These are phyloP conservation scores for Tuber calosporum DNA, from an alignment of 495 filamentous ascomycete species.

Conservation along the genomic window DNA sequence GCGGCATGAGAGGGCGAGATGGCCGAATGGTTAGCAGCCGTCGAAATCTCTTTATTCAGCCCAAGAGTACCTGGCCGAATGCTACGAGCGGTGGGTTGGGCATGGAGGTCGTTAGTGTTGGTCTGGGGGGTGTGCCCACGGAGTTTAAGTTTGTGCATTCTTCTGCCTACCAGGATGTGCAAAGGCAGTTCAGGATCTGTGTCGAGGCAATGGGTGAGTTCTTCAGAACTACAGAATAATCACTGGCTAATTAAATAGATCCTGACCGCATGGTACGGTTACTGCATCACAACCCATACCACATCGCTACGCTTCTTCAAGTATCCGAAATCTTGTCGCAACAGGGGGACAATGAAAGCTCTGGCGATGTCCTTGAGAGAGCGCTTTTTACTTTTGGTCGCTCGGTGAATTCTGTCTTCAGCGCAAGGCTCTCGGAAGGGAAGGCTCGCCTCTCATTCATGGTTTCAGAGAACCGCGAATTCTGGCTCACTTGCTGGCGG, in stretches of 20 bases:
- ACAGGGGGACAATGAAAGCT: conserved; percentile 72
- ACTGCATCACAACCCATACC: conserved; percentile 71
- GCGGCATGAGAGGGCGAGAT: conserved; percentile 46
- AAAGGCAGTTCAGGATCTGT: conserved; percentile 65
- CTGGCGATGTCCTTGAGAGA: conserved; percentile 82
- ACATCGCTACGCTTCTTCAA: conserved; percentile 86
- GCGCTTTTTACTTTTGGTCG: conserved; percentile 90
- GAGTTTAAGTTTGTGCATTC: conserved; percentile 73
- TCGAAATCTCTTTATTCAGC: conserved; percentile 76
- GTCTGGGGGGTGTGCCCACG: conserved; percentile 46
- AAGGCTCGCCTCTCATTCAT: conserved; percentile 71
- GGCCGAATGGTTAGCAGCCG: conserved; percentile 63
- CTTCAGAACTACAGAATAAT: neutral
- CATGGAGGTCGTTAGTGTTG: conserved; percentile 59
- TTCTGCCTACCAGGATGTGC: conserved; percentile 64
- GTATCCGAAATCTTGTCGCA: conserved; percentile 87
- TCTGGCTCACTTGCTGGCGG: conserved; percentile 83
- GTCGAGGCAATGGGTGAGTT: conserved; percentile 53
- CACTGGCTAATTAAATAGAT: conserved; percentile 25
- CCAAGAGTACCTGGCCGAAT: conserved; percentile 85
- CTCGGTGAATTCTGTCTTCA: conserved; percentile 71
- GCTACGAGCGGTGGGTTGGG: conserved; percentile 71
- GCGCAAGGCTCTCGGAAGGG: conserved; percentile 65
- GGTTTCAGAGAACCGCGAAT: conserved; percentile 77
- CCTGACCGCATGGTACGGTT: conserved; percentile 52